Conservation (phyloP, 257 asterid genomes). For the Capsicum chinense region DNA sequence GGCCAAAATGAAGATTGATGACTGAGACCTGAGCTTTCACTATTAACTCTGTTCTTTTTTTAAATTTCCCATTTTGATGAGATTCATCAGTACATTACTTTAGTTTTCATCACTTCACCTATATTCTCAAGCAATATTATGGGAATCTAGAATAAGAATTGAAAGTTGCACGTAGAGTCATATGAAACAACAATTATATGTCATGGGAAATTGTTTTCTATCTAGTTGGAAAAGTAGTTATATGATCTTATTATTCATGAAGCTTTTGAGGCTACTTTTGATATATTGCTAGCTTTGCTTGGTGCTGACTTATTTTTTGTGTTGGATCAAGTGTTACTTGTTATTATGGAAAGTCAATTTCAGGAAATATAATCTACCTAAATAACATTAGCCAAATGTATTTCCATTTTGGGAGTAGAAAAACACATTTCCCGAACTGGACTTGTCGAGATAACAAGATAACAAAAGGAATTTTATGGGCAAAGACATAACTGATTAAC, state of each 20-base stretch:
- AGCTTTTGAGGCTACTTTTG: slow-evolving; percentile 3
- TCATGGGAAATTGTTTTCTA: slow-evolving; percentile 4
- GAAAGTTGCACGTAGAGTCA: not conserved
- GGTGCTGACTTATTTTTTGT: not conserved
- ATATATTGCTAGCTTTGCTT: not conserved
- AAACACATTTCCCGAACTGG: not conserved
- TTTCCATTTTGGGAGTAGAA: not conserved
- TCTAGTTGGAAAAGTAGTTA: slow-evolving; percentile 21
- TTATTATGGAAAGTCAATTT: slow-evolving; percentile 24
- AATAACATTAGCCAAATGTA: not conserved
- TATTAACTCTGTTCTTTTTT: too few species aligned
- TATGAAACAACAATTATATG: not conserved
- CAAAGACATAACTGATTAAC: too few species aligned
- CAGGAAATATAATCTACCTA: not conserved
- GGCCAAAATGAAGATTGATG: too few species aligned
- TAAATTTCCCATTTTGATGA: too few species aligned
- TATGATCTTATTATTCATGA: slow-evolving; percentile 24
- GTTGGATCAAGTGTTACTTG: not conserved
- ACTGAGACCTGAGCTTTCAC: too few species aligned
- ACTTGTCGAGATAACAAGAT: not conserved
- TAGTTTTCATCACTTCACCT: not conserved
- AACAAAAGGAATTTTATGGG: too few species aligned
- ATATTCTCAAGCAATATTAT: slow-evolving; percentile 6
- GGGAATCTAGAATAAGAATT: slow-evolving; percentile 19
- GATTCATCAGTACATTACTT: not conserved